Base-by-base conservation (phyloP, 345 rosid species). In the Raphanus raphanistrum region DNA sequence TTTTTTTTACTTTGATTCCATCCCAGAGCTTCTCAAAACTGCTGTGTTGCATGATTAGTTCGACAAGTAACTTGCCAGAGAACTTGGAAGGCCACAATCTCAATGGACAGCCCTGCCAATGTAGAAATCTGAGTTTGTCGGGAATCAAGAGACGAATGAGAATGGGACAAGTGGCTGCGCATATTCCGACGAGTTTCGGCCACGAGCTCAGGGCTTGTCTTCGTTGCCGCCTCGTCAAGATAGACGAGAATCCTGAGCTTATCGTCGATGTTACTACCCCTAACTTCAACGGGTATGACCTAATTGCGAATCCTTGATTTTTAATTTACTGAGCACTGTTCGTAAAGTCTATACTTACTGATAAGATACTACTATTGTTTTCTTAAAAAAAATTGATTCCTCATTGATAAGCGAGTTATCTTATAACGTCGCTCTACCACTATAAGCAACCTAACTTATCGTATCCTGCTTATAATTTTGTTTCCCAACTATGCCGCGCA, bases 181-280 rank as follows among this genome's bases (percentile, higher is more conserved):
- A 90, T 82, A 92, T 92, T 74, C 98, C 98, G 60, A 89, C 94
- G 17, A 90, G 94, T 83, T 90, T 89, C 29, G 96, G 98, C 27
- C 96, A 90, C 35, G 92, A 89, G 72, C 90, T 92, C 9, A 87
- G 98, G 77, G 94, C 97, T 70, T 88, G 94, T 79, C 90, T 89
- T 65, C 94, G 93, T 59, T 88, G 92, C 69, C 97, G 91, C 15
- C 98, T 90, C 38, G 90, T 92, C 69, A 92, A 93, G 82, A 84
- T 88, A 90, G 92, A 88, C 17, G 93, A 86, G 41, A 95, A 89
- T 69, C 86, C 84, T 33, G 97, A 93, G 73, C 94, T 90, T 63
- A 85, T 90, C 45, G 93, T 79, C 9, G 98, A 93, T 69, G 89
- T 93, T 86, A 90, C 97, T 10, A 89, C 94, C 57, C 92, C 92